Evolutionary conservation across 306 rosid genomes (phyloP).

Genomic region (Medicago truncatula): MtrunA17r5.0-ANR NC_053045.1:26089001-26089500

Average conservation of each 20-base stretch:
- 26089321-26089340: no score
- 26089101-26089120: neutral
- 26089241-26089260: neutral
- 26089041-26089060: constrained; percentile 31
- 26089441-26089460: no score
- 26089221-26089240: neutral
- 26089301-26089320: neutral
- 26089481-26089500: no score
- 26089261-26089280: neutral
- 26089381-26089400: no score
- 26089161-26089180: neutral
- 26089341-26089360: no score
- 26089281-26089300: no score
- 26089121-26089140: neutral
- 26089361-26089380: no score
- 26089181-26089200: neutral
- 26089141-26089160: neutral
- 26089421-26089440: no score
- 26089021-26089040: constrained; percentile 32
- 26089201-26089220: neutral
- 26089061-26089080: constrained; percentile 20
- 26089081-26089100: neutral
- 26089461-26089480: no score
- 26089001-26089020: constrained; percentile 29
- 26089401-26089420: no score